These are phyloP conservation scores for Citrus cavaleriei DNA, from an alignment of 345 rosid species.

Conservation along the genomic window DNA sequence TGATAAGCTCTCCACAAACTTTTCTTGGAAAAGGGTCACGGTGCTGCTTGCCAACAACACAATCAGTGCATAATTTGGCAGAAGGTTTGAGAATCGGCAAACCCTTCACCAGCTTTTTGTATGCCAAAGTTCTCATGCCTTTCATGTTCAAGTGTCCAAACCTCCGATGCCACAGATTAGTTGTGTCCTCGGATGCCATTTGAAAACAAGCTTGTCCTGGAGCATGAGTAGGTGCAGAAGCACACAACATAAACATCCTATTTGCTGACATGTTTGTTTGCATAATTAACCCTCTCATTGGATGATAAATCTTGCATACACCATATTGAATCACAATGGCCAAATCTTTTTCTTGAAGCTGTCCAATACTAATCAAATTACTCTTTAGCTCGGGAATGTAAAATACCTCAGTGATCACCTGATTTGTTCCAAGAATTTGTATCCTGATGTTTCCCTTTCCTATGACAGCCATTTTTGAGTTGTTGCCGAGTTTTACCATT, in stretches of 20 bases:
- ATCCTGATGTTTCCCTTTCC: background rate
- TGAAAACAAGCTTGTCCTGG: background rate
- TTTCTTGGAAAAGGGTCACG: background rate
- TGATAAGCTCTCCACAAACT: background rate
- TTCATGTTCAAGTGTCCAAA: background rate
- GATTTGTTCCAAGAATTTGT: background rate
- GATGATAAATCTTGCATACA: background rate
- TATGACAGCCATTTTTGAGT: background rate
- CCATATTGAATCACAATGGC: background rate
- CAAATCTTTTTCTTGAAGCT: conserved; percentile 1
- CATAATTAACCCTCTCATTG: background rate
- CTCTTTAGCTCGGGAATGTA: background rate
- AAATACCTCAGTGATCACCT: background rate
- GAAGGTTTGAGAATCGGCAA: background rate
- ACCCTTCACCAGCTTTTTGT: background rate
- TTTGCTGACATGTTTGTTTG: background rate
- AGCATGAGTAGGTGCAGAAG: background rate
- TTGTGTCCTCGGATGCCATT: background rate
- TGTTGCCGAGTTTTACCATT: background rate
- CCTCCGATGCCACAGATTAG: background rate
- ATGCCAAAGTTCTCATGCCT: background rate
- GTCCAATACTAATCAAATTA: background rate
- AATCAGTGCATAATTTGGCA: background rate
- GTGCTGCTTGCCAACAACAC: background rate
- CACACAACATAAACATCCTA: background rate